Conservation (phyloP, 768 basidiomycete species). For the Gymnopilus dilepis region DNA sequence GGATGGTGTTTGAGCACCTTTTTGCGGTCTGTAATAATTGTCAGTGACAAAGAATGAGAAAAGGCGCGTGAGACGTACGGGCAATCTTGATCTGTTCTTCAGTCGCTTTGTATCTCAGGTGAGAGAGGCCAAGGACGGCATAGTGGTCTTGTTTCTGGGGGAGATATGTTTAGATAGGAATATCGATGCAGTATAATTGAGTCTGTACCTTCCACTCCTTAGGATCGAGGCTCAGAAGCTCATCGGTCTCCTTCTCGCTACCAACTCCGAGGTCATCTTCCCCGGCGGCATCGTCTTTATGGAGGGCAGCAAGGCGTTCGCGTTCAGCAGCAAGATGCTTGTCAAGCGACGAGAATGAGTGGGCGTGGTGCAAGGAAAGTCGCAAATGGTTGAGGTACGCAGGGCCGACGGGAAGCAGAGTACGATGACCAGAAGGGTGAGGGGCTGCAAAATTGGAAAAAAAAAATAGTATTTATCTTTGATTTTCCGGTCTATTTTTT, state of each 20-base stretch:
- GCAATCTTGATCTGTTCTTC: slow-evolving; percentile 95
- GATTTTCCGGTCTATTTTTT: background rate
- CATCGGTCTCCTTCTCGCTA: slow-evolving; percentile 81
- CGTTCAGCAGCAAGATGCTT: slow-evolving; percentile 52
- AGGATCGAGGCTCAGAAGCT: slow-evolving; percentile 79
- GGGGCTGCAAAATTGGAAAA: slow-evolving; percentile 28
- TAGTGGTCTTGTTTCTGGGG: slow-evolving; percentile 98
- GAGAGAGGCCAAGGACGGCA: slow-evolving; percentile 92
- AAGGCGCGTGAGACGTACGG: slow-evolving; percentile 67
- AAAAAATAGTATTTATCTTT: background rate
- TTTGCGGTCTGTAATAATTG: slow-evolving; percentile 75
- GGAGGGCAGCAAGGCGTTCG: slow-evolving; percentile 53
- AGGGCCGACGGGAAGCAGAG: slow-evolving; percentile 83
- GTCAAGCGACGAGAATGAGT: slow-evolving; percentile 87
- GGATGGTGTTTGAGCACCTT: slow-evolving; percentile 99
- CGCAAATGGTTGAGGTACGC: slow-evolving; percentile 87
- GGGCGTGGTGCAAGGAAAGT: slow-evolving; percentile 72
- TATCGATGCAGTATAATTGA: too few species aligned
- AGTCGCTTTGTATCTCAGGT: slow-evolving; percentile 84
- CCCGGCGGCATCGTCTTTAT: slow-evolving; percentile 45
- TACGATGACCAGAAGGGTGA: slow-evolving; percentile 46
- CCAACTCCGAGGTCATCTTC: slow-evolving; percentile 94
- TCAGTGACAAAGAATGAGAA: slow-evolving; percentile 2
- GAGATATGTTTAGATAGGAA: background rate
- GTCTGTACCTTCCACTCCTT: slow-evolving; percentile 99